Base-by-base conservation (phyloP, 371 early-diverging fungal species). In the Circinella minor region DNA sequence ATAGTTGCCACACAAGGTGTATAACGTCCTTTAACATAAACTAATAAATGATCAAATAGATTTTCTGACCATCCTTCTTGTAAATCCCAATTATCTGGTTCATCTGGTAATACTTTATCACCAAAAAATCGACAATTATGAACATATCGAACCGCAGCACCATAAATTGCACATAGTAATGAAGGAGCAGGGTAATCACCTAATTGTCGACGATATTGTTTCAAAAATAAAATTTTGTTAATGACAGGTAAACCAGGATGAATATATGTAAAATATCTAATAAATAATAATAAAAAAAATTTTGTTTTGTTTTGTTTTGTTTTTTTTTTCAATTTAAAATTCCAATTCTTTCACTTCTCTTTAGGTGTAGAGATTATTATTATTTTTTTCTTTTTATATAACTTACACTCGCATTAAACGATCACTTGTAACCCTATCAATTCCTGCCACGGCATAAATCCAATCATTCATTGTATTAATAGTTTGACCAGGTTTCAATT, bases 221-320 rank as follows among this genome's bases (percentile, higher is more conserved):
- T 79, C 55, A 85, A 39, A 61, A 85, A 85, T 5, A 85, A 63
- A 1, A 60, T 27, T 51, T 85, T 85, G 74, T 85, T 85, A 48
- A 85, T 63, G 4, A 85, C 75, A 38, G 85, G 85, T n/a, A 85
- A 60, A 1, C 76, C 78, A 11, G 82, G 80, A 68, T 85, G 85
- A 36, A 85, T 85, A 70, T 85, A 82, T 1, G 78, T 76, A 68
- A 85, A 85, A 54, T 82, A 85, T 7, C 85, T 84, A 61, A 0
- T 1, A 47, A 47, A 9, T 27, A 27, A 27, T 43, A 9, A 43
- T 43, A 43, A 43, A 43, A 43, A 43, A 6, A 18, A n/a, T n/a
- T n/a, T n/a, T n/a, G n/a, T n/a, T n/a, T n/a, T n/a, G n/a, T n/a
- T 27, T 27, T 27, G 27, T 27, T 27, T 27, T 2, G 27, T 27